Percentiles rank a stretch among this genome's conserved stretches.
Conservation (phyloP, 345 rosid genomes). For the Noccaea caerulescens region DNA sequence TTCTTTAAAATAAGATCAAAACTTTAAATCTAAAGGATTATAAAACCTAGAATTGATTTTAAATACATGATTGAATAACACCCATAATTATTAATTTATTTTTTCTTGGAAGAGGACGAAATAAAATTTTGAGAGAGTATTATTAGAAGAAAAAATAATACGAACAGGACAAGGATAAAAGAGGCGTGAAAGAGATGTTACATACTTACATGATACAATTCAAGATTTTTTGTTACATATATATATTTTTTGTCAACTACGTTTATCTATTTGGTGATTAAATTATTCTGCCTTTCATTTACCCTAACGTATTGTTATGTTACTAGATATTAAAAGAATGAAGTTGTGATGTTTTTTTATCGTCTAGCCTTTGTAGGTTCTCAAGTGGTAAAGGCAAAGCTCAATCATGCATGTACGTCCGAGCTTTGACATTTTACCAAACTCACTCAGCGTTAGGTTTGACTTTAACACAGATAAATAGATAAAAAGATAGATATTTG, state of each 20-base stretch:
- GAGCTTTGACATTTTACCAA: slow-evolving; percentile 12
- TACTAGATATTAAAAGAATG: not conserved
- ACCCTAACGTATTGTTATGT: not conserved
- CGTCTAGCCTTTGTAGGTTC: not conserved
- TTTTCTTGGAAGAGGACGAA: not conserved
- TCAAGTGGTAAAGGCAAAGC: not conserved
- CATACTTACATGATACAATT: slow-evolving; percentile 22
- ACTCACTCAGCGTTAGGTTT: slow-evolving; percentile 22
- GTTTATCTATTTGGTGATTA: not conserved
- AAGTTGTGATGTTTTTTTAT: not conserved
- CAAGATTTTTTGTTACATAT: slow-evolving; percentile 14
- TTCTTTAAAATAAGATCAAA: too few species aligned
- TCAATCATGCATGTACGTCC: slow-evolving; percentile 4
- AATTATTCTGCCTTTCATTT: not conserved
- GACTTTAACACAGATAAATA: not conserved
- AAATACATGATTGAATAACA: too few species aligned
- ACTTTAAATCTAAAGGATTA: too few species aligned
- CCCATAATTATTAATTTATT: not conserved
- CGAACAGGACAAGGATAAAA: slow-evolving; percentile 23
- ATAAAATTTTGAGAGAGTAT: slow-evolving; percentile 2
- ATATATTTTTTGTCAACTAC: slow-evolving; percentile 19
- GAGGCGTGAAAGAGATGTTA: slow-evolving; percentile 29
- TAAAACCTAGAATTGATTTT: too few species aligned
- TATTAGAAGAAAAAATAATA: not conserved
- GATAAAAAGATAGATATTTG: not conserved